Conservation (phyloP, 2,329 filamentous ascomycete genomes). For the Fusarium ambrosium region DNA sequence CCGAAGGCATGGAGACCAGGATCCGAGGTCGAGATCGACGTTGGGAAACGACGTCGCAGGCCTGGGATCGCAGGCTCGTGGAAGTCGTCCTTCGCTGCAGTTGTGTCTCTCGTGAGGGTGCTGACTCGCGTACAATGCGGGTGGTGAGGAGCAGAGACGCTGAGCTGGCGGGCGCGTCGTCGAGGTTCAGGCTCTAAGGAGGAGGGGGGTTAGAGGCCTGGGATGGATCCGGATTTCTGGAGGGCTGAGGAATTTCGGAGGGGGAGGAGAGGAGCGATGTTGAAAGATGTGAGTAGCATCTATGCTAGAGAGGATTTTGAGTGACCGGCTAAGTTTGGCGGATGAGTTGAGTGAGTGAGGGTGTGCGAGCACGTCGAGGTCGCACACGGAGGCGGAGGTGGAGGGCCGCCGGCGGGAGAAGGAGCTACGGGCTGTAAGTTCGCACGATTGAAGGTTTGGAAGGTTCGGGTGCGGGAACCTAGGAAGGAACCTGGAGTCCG, state of each 20-base stretch:
- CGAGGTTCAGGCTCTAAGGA: constrained; percentile 27
- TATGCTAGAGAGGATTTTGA: constrained; percentile 13
- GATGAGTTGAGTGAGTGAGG: constrained; percentile 22
- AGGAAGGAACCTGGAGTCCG: constrained; percentile 14
- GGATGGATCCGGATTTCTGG: constrained; percentile 18
- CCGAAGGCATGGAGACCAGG: constrained; percentile 45
- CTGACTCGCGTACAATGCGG: constrained; percentile 23
- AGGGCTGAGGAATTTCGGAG: constrained; percentile 19
- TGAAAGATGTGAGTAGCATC: constrained; percentile 10
- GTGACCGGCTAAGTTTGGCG: constrained; percentile 16
- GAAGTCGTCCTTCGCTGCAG: constrained; percentile 19
- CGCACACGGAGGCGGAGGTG: constrained; percentile 34
- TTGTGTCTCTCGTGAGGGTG: constrained; percentile 26
- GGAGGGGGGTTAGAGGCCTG: constrained; percentile 23
- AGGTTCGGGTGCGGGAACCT: constrained; percentile 31
- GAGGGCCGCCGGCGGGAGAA: constrained; percentile 18
- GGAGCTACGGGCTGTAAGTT: constrained; percentile 21
- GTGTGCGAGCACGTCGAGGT: constrained; percentile 20
- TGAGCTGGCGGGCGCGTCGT: constrained; percentile 31
- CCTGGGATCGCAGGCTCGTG: constrained; percentile 34
- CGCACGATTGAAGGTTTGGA: constrained; percentile 37
- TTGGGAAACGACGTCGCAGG: constrained; percentile 37
- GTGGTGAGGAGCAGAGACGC: constrained; percentile 29
- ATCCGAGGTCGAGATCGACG: constrained; percentile 42
- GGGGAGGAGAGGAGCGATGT: constrained; percentile 3